These are phyloP conservation scores for Millerago galiae DNA, from an alignment of 805 yeast genomes.

Conservation along the genomic window DNA sequence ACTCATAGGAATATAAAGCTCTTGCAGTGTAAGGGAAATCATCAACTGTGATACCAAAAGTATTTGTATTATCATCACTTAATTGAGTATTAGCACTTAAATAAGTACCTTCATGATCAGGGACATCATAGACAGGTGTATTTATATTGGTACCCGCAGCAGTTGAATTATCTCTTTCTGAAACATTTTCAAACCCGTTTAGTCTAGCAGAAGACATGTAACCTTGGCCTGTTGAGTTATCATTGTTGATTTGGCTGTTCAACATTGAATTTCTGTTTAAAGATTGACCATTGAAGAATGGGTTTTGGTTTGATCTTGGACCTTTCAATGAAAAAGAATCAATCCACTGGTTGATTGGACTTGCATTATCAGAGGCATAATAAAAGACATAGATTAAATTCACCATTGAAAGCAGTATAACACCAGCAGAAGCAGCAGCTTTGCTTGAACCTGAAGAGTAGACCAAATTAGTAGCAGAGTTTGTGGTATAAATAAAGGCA, in stretches of 20 bases:
- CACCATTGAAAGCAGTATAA: slow-evolving; percentile 72
- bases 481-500: slow-evolving; percentile 80
- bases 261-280: slow-evolving; percentile 7
- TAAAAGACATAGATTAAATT: slow-evolving; percentile 83
- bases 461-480: slow-evolving; percentile 73
- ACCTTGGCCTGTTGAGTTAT: slow-evolving; percentile 19
- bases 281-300: slow-evolving; percentile 13
- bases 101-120: slow-evolving; percentile 15
- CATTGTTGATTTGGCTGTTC: neutral
- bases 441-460: slow-evolving; percentile 58
- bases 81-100: slow-evolving; percentile 14
- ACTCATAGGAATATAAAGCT: slow-evolving; percentile 81
- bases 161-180: slow-evolving; percentile 15
- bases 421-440: slow-evolving; percentile 91
- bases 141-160: slow-evolving; percentile 1
- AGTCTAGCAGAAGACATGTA: slow-evolving; percentile 47
- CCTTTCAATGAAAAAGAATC: slow-evolving; percentile 71
- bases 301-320: slow-evolving; percentile 30
- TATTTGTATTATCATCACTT: slow-evolving; percentile 11
- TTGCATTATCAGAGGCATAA: slow-evolving; percentile 84
- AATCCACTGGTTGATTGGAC: slow-evolving; percentile 79
- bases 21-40: slow-evolving; percentile 76
- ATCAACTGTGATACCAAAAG: slow-evolving; percentile 8
- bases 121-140: slow-evolving; percentile 16
- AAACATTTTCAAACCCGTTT: slow-evolving; percentile 54